A percentile compares a stretch with the other conserved stretches of the same genome.
Conservation (phyloP, 441 rosid species). For the Erodium trifolium region DNA sequence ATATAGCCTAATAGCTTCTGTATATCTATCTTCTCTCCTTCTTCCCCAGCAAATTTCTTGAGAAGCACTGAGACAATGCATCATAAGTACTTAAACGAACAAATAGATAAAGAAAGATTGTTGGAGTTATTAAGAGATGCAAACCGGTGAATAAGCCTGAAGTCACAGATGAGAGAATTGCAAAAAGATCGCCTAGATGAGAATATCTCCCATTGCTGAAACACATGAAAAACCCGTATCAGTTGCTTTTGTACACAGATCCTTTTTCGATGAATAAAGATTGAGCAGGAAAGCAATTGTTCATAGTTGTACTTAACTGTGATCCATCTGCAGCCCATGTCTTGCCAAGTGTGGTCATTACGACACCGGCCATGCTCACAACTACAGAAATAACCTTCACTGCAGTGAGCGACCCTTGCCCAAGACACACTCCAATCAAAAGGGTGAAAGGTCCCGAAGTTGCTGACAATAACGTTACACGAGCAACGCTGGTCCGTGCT, state of each 20-base stretch:
- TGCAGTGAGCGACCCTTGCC: constrained; percentile 31
- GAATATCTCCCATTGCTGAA: constrained; percentile 25
- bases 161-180: constrained; percentile 33
- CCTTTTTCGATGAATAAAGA: no score
- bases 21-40: constrained; percentile 37
- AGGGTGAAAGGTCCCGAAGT: constrained; percentile 47
- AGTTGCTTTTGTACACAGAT: not conserved
- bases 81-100: no score
- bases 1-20: constrained; percentile 40
- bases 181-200: constrained; percentile 35
- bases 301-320: constrained; percentile 15
- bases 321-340: constrained; percentile 29
- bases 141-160: constrained; percentile 40
- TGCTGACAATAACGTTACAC: constrained; percentile 33
- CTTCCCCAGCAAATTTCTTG: constrained; percentile 35
- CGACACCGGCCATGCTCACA: constrained; percentile 44
- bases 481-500: constrained; percentile 39
- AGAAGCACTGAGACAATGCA: constrained; percentile 30
- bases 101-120: no score
- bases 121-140: no score
- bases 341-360: constrained; percentile 35
- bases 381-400: constrained; percentile 34
- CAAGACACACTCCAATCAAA: constrained; percentile 34
- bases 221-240: constrained; percentile 2
- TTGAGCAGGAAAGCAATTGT: no score